phyloP scores from a whole-genome alignment of 495 filamentous ascomycete genomes.

The Penicillium crystallinum region DNA sequence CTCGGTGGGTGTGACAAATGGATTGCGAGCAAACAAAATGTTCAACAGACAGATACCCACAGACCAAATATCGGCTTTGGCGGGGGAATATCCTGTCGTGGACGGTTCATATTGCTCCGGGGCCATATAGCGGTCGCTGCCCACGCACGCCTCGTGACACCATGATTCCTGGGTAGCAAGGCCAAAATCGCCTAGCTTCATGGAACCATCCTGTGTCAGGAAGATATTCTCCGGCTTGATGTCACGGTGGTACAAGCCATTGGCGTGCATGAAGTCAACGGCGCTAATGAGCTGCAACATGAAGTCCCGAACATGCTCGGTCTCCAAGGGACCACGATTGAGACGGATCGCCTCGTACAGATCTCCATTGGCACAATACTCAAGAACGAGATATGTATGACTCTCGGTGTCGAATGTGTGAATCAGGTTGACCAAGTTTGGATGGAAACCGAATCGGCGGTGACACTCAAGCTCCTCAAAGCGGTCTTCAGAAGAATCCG shows the following conservation, averaged over 20 bases:
- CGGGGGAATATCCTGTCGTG: constrained; percentile 82
- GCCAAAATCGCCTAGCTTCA: constrained; percentile 97
- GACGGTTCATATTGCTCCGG: constrained; percentile 93
- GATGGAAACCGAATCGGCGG: constrained; percentile 67
- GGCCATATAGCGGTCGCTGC: constrained; percentile 98
- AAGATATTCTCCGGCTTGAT: constrained; percentile 99
- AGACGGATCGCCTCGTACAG: constrained; percentile 94
- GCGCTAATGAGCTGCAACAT: constrained; percentile 93
- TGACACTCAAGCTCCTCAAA: constrained; percentile 88
- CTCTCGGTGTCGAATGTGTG: constrained; percentile 86
- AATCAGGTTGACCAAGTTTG: constrained; percentile 90
- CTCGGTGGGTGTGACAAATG: constrained; percentile 81
- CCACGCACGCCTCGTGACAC: constrained; percentile 86
- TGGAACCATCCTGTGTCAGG: constrained; percentile 72
- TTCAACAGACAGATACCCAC: constrained; percentile 94
- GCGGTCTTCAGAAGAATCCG: constrained; percentile 61
- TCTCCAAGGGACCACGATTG: constrained; percentile 82
- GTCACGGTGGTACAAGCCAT: constrained; percentile 92
- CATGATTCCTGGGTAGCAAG: constrained; percentile 80
- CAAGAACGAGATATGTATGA: constrained; percentile 88
- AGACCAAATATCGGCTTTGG: constrained; percentile 93
- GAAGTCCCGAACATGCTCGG: constrained; percentile 92
- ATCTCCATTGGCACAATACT: constrained; percentile 95
- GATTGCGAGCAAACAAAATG: constrained; percentile 91
- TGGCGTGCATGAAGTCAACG: constrained; percentile 83